Base-by-base conservation (phyloP, 805 yeast species). In the Cyberlindnera veronae region DNA sequence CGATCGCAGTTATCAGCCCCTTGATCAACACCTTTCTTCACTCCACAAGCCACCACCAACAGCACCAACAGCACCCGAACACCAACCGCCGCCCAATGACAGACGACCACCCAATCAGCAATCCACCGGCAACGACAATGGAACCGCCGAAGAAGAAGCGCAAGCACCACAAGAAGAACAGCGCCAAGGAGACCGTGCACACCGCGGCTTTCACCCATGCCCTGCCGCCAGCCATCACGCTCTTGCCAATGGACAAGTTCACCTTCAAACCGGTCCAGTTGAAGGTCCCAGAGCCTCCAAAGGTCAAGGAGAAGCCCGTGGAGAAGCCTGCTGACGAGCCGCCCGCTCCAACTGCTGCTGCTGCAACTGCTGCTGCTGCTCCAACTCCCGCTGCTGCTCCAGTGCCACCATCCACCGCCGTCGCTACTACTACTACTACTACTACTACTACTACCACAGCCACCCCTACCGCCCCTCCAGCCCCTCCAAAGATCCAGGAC, bases 401-500 rank as follows among this genome's bases (percentile, higher is more conserved):
- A 8, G 19, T 22, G 11, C 23, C 32, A 30, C 32, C 32, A 30
- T 6, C 22, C n/a, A 15, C 36, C 5, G 17, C 31, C 6, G n/a
- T n/a, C n/a, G n/a, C n/a, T n/a, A n/a, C n/a, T n/a, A n/a, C n/a
- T n/a, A n/a, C n/a, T n/a, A n/a, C n/a, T n/a, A n/a, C n/a, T n/a
- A n/a, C n/a, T n/a, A n/a, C n/a, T n/a, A n/a, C n/a, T n/a, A n/a
- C n/a, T n/a, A n/a, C n/a, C n/a, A n/a, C n/a, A n/a, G n/a, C n/a
- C n/a, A n/a, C n/a, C n/a, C 8, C 27, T 9, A 11, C 32, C 6
- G 15, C 14, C 12, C n/a, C n/a, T 10, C 14, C 34, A 12, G 32
- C 21, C 18, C 21, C 14, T 11, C 30, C 21, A 31, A 28, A 28
- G 16, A 34, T 13, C 34, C 16, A 15, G n/a, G 42, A 39, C 19